phyloP scores from a whole-genome alignment of 1,139 yeast species.

The Williopsis jadinii region DNA sequence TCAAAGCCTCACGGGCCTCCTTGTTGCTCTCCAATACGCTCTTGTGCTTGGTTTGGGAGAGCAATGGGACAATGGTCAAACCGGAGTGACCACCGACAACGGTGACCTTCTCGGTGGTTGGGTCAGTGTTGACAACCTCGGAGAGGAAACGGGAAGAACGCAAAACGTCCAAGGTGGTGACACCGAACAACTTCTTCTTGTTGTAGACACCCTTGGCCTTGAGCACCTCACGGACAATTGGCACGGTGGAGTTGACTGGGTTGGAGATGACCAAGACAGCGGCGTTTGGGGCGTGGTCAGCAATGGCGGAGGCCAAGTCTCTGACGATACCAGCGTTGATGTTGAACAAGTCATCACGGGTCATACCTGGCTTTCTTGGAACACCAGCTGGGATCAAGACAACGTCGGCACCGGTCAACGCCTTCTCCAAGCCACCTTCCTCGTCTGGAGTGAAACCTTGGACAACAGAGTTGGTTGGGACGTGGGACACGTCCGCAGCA shows the following conservation, averaged over 20 bases:
- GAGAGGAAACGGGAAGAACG: slow-evolving; percentile 91
- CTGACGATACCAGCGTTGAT: slow-evolving; percentile 95
- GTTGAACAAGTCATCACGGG: slow-evolving; percentile 95
- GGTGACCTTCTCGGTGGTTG: slow-evolving; percentile 63
- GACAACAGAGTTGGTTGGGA: slow-evolving; percentile 83
- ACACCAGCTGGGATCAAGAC: slow-evolving; percentile 98
- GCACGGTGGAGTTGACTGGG: slow-evolving; percentile 98
- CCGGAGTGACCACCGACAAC: slow-evolving; percentile 99
- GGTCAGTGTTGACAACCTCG: slow-evolving; percentile 41
- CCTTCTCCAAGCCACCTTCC: slow-evolving; percentile 62
- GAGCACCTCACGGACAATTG: slow-evolving; percentile 93
- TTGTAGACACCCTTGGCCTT: slow-evolving; percentile 82
- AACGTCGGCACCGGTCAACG: slow-evolving; percentile 77
- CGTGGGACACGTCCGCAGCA: slow-evolving; percentile 92
- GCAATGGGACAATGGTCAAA: slow-evolving; percentile 92
- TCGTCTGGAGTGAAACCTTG: slow-evolving; percentile 82
- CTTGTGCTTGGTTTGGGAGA: slow-evolving; percentile 64
- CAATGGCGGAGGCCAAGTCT: slow-evolving; percentile 84
- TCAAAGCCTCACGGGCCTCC: slow-evolving; percentile 52
- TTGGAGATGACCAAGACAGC: slow-evolving; percentile 84
- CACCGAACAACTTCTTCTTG: slow-evolving; percentile 92
- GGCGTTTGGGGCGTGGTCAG: slow-evolving; percentile 83
- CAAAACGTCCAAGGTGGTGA: slow-evolving; percentile 91
- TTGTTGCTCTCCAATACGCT: slow-evolving; percentile 37
- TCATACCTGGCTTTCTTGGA: slow-evolving; percentile 99